Conservation (phyloP, 192 early-diverging fungal genomes). For the Lunasporangiospora selenospora region DNA sequence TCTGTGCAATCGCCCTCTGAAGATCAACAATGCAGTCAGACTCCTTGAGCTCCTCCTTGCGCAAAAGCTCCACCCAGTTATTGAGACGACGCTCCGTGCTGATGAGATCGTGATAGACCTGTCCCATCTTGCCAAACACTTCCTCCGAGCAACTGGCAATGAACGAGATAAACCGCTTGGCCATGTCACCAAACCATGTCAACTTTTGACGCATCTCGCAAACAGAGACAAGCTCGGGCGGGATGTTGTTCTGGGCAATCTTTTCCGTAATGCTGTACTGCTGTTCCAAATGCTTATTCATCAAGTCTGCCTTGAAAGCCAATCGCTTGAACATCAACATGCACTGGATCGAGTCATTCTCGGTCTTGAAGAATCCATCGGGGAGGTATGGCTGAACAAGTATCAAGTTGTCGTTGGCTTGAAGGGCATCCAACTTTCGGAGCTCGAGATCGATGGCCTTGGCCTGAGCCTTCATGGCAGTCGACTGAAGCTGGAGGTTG, state of each 20-base stretch:
- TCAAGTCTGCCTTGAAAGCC: constrained; percentile 81
- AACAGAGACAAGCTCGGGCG: constrained; percentile 59
- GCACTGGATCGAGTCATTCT: constrained; percentile 77
- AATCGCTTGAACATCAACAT: constrained; percentile 83
- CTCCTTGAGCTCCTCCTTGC: constrained; percentile 79
- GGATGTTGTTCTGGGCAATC: constrained; percentile 54
- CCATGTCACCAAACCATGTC: constrained; percentile 69
- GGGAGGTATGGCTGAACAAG: constrained; percentile 81
- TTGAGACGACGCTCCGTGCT: constrained; percentile 83
- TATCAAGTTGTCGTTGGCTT: constrained; percentile 78
- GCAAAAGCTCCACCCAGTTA: constrained; percentile 74
- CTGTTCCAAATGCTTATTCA: constrained; percentile 76
- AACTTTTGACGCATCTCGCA: constrained; percentile 71
- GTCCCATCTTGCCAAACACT: constrained; percentile 74
- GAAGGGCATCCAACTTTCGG: constrained; percentile 83
- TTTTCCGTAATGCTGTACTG: constrained; percentile 64
- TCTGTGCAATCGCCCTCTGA: constrained; percentile 69
- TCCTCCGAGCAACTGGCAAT: constrained; percentile 71
- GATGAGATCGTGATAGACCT: constrained; percentile 78
- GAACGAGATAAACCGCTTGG: constrained; percentile 71
- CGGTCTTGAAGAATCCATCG: constrained; percentile 80
- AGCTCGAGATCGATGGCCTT: constrained; percentile 93
- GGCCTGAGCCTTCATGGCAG: constrained; percentile 83
- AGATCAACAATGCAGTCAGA: constrained; percentile 71
- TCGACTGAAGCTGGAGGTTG: constrained; percentile 81